These are phyloP conservation scores for Epichloe baconii DNA, from an alignment of 2,329 filamentous ascomycete species.

Conservation along the genomic window DNA sequence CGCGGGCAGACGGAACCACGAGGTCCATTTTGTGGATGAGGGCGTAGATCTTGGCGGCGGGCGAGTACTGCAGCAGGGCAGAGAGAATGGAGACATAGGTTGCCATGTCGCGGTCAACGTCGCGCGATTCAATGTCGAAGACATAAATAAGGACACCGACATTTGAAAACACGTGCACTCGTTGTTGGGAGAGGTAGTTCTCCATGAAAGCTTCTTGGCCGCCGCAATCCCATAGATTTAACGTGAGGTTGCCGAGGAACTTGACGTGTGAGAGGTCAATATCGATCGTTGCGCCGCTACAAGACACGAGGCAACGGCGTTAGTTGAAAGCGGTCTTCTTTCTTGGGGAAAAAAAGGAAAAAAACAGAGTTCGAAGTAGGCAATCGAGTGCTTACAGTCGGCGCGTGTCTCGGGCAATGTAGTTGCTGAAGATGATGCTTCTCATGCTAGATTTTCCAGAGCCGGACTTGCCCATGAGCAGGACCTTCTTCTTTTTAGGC, in stretches of 20 bases:
- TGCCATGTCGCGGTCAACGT: constrained; percentile 83
- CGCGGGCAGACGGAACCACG: constrained; percentile 66
- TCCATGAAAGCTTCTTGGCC: constrained; percentile 98
- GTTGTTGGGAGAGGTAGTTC: constrained; percentile 91
- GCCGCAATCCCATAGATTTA: constrained; percentile 98
- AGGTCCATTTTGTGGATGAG: constrained; percentile 99
- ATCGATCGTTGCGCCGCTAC: constrained; percentile 82
- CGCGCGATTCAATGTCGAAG: constrained; percentile 94
- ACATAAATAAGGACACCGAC: constrained; percentile 98
- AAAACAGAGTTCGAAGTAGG: neutral
- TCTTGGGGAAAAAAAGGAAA: neutral
- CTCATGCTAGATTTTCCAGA: constrained; percentile 98
- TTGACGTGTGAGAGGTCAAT: constrained; percentile 98
- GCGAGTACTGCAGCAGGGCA: constrained; percentile 75
- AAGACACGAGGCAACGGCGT: too few relatives aligned
- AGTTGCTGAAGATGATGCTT: constrained; percentile 98
- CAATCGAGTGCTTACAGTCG: constrained; percentile 42
- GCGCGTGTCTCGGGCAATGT: constrained; percentile 90
- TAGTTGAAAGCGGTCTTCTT: neutral
- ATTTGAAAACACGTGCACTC: constrained; percentile 90
- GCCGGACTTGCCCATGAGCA: constrained; percentile 89
- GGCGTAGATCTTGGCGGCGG: constrained; percentile 74
- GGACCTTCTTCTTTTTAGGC: constrained; percentile 78
- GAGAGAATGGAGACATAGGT: constrained; percentile 86
- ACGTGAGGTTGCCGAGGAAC: constrained; percentile 92